Base-by-base conservation (phyloP, 2,329 filamentous ascomycete genomes). In the Colletotrichum cuscutae region DNA sequence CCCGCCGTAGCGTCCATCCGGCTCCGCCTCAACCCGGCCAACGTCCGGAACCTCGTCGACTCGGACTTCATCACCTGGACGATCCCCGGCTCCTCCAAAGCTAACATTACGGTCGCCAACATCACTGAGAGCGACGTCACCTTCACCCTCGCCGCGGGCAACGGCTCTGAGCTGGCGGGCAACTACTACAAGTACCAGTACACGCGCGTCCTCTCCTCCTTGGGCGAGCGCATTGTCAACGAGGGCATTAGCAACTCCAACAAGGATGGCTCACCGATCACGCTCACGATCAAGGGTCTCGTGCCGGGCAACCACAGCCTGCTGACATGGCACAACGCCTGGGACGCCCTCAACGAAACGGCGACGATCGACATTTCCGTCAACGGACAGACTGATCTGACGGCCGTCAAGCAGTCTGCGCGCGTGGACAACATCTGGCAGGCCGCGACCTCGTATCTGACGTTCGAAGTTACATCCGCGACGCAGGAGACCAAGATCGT, bases 371-470 rank as follows among this genome's bases (percentile, higher is more conserved):
- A 74, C 7, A 71, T 81, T n/a, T 73, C 76, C 3, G 78, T 77
- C 2, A 75, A 79, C 64, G 79, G 79, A 3, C 68, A 76, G 46
- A 60, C 42, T 11, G 68, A 68, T 6, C 46, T 59, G 37, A 71
- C 72, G 15, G 46, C 57, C 6, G 5, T 66, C 6, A 49, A 62
- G 26, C 77, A 82, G 63, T 74, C 76, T n/a, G 64, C 78, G 22
- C 79, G 79, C 3, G 72, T 76, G 2, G 78, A 80, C 68, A 81
- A 79, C 60, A 76, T 81, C 19, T 81, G 79, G 79, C 77, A 81
- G 46, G 62, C 80, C 12, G 76, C 77, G 9, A 69, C 75, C 13
- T 80, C 79, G 1, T 80, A 80, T 49, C 35, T 80, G 13, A 76
- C 62, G 0, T 80, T 81, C 64, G 74, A 74, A 1, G 76, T 75